Evolutionary conservation across 2,329 filamentous ascomycete genomes (phyloP).

Genomic region (Colletotrichum sp.): DNA sequence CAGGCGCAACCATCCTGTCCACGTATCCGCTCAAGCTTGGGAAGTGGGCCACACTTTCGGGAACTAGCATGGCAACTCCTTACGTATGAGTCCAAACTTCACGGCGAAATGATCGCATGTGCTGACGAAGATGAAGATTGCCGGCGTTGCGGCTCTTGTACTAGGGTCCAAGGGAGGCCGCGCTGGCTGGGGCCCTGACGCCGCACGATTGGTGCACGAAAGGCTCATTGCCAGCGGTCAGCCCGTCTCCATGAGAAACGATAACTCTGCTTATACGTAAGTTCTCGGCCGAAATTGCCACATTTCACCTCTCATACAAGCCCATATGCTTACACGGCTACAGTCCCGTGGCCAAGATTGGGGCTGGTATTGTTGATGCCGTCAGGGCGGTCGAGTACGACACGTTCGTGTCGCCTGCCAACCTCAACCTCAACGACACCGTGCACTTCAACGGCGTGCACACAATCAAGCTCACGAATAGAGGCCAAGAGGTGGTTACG

Average conservation of each 20-base stretch:
- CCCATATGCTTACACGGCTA: conserved; percentile 16
- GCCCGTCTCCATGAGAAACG: not conserved
- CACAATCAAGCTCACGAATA: conserved; percentile 37
- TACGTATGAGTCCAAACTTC: conserved; percentile 23
- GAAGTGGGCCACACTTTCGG: conserved; percentile 19
- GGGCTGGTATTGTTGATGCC: conserved; percentile 46
- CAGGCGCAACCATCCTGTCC: not conserved
- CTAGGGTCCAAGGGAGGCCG: conserved; percentile 35
- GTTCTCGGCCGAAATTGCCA: not conserved
- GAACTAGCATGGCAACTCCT: conserved; percentile 55
- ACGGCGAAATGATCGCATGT: not conserved
- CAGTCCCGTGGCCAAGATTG: conserved; percentile 27
- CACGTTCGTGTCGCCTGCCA: conserved; percentile 37
- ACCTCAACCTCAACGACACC: conserved; percentile 49
- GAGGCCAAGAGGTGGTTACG: conserved; percentile 31
- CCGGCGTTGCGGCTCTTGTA: conserved; percentile 43
- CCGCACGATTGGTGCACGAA: conserved; percentile 30
- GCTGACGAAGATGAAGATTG: conserved; percentile 29
- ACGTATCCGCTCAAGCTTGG: not conserved
- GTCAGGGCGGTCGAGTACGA: conserved; percentile 41
- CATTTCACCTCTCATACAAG: not conserved
- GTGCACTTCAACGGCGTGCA: conserved; percentile 35
- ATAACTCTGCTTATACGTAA: not conserved
- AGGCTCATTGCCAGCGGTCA: conserved; percentile 25
- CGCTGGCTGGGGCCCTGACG: conserved; percentile 22